A percentile compares a stretch with the other conserved stretches of the same genome.
Evolutionary conservation across 495 filamentous ascomycete genomes (phyloP).

Genomic region (Stereocaulon alpinum): DNA sequence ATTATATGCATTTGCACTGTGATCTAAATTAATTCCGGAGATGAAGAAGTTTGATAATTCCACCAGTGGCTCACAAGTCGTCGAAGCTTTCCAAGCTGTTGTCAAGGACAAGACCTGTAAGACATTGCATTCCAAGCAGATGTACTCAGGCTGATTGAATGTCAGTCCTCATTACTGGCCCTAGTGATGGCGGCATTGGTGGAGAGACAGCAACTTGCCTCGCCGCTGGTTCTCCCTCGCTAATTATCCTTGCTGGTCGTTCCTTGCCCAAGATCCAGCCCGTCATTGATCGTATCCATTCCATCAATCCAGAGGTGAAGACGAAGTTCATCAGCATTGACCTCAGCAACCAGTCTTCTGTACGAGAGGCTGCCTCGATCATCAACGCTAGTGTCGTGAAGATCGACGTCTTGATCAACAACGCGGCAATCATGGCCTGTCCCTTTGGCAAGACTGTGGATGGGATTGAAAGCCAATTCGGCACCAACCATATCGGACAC

Average conservation of each 20-base stretch:
- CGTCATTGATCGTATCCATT: conserved; percentile 29
- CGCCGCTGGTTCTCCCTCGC: conserved; percentile 29
- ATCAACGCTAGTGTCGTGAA: conserved; percentile 37
- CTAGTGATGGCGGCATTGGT: conserved; percentile 34
- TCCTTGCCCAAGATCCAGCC: conserved; percentile 30
- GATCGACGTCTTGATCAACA: conserved; percentile 61
- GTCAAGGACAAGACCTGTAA: conserved; percentile 4
- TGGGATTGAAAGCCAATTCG: conserved; percentile 45
- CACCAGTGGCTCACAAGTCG: conserved; percentile 1
- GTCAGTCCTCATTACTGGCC: conserved; percentile 34
- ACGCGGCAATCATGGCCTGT: conserved; percentile 55
- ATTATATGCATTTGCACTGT: not conserved
- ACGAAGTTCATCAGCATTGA: conserved; percentile 32
- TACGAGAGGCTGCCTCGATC: conserved; percentile 34
- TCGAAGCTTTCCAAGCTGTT: not conserved
- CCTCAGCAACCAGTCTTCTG: conserved; percentile 30
- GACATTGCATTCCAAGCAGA: not conserved
- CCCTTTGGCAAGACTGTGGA: conserved; percentile 29
- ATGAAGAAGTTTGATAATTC: not conserved
- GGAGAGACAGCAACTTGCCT: conserved; percentile 36
- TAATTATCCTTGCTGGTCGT: conserved; percentile 47
- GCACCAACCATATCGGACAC: conserved; percentile 45
- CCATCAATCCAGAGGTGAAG: conserved; percentile 23
- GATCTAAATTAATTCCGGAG: not conserved
- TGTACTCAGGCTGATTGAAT: conserved; percentile 7